phyloP scores from a whole-genome alignment of 257 asterid species.

The Fraxinus cuspidata region DNA sequence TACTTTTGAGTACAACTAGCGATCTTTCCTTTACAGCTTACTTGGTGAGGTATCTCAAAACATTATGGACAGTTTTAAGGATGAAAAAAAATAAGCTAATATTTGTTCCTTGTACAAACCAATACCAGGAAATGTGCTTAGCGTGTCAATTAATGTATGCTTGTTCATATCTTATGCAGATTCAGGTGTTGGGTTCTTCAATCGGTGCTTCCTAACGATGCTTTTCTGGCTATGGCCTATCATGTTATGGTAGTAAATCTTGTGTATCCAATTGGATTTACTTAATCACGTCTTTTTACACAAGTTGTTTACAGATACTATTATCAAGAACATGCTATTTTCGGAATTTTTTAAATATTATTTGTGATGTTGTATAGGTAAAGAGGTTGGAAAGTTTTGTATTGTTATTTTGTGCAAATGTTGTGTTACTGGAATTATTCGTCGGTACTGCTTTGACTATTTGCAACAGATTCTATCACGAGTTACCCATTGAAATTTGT shows the following conservation, averaged over 20 bases:
- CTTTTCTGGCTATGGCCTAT: not conserved
- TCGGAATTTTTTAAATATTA: not conserved
- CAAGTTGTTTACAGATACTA: not conserved
- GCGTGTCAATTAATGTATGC: not conserved
- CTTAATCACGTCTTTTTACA: not conserved
- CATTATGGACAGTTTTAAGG: too few relatives aligned
- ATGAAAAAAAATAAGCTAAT: too few relatives aligned
- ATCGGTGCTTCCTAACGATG: slow-evolving; percentile 37
- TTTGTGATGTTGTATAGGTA: not conserved
- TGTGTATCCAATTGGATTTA: not conserved
- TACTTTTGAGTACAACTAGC: slow-evolving; percentile 6
- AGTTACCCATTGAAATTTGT: too few relatives aligned
- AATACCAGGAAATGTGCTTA: too few relatives aligned
- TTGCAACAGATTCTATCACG: too few relatives aligned
- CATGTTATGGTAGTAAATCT: too few relatives aligned
- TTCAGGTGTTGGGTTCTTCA: slow-evolving; percentile 68
- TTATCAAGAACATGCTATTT: not conserved
- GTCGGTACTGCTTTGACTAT: not conserved
- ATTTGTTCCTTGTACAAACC: not conserved
- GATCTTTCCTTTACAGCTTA: not conserved
- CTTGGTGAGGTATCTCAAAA: not conserved
- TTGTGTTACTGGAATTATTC: not conserved
- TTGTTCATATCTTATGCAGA: slow-evolving; percentile 44
- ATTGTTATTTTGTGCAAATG: not conserved
- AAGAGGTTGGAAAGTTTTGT: not conserved